Conservation (phyloP, 2,329 filamentous ascomycete species). For the Orbilia ellipsospora region DNA sequence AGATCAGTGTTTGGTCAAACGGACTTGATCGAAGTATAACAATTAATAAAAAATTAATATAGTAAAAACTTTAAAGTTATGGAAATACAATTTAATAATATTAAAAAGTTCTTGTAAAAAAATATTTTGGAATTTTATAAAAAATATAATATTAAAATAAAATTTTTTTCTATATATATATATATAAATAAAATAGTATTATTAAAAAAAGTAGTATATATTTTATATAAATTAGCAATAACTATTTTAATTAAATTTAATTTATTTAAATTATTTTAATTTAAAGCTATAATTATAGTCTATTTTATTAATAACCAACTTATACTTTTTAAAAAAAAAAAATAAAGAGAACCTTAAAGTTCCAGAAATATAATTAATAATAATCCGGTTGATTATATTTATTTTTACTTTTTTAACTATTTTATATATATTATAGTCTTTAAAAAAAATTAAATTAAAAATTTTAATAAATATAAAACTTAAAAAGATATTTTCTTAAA, state of each 20-base stretch:
- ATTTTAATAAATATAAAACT: background rate
- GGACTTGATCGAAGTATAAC: too few relatives aligned
- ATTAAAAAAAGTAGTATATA: background rate
- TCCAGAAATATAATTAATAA: background rate
- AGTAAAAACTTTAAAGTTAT: too few relatives aligned
- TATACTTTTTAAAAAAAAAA: background rate
- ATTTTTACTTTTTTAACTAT: too few relatives aligned
- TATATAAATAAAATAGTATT: slow-evolving; percentile 1
- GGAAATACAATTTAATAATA: background rate
- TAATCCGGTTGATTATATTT: background rate
- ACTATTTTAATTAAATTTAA: background rate
- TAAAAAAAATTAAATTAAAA: background rate
- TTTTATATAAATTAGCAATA: background rate
- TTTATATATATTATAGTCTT: too few relatives aligned
- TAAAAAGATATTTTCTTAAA: background rate
- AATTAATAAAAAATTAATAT: too few relatives aligned
- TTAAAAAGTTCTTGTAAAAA: background rate
- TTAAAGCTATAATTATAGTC: background rate
- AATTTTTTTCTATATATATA: background rate
- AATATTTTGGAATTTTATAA: background rate
- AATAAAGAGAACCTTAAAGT: background rate
- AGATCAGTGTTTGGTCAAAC: too few relatives aligned
- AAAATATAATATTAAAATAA: background rate
- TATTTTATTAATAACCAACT: background rate
- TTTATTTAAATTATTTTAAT: background rate